Evolutionary conservation across 73 alveolate genomes (phyloP), one percentile per base, ranked within the genome.

Genomic region (Strombidium stylifer): DNA sequence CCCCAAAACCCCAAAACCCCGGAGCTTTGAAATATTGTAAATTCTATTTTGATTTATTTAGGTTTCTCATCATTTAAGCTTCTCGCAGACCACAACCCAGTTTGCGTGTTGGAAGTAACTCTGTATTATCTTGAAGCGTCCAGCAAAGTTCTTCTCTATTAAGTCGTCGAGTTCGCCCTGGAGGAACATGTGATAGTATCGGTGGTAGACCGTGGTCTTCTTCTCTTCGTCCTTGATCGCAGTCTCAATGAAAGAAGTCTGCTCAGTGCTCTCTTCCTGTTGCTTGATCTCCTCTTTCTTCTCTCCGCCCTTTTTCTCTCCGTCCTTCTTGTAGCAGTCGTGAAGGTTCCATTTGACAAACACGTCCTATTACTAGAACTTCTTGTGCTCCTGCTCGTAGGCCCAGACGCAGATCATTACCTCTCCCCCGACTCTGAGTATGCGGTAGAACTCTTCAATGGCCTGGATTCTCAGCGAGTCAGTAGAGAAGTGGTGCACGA

Each of bases 311-410:
- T 87, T 55, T 5, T 68, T 87, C 36, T 69, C 84, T 36, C 66
- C 61, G 30, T 84, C 84, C 67, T 89, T 89, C 79, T 90, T 98
- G 73, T 79, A 95, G 61, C 72, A 85, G 56, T 90, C 83, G 49
- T 95, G 91, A 40, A 95, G 85, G 82, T 95, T 97, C 99, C 99
- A 96, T 15, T 99, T 98, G 1, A 96, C 99, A 70, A 91, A 96
- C 50, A 92, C 97, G 66, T 94, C 99, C 76, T 96, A 86, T 51
- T 90, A 94, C 39, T 75, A 69, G 57, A 96, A 96, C 60, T 74
- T 82, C 81, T 94, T 96, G 64, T 93, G 97, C 52, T 79, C 82
- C 80, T 96, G 93, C 60, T 95, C 99, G 82, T 78, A 65, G 6
- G 99, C 99, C 98, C 99, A 95, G 20, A 95, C 99, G 74, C 93